phyloP scores from a whole-genome alignment of 1,284 basidiomycete genomes.

The Pholiota adiposa region DNA sequence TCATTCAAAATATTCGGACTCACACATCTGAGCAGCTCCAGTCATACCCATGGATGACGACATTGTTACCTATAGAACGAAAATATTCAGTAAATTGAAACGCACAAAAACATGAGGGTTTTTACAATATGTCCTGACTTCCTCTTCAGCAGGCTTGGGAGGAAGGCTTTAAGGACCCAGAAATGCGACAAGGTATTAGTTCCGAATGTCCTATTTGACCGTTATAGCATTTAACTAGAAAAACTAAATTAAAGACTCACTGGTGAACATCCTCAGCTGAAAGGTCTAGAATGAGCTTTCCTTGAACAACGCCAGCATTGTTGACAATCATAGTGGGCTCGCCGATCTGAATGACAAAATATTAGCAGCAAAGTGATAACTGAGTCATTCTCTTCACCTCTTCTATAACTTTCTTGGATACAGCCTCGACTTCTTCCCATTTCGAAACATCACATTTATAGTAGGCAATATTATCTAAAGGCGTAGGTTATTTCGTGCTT shows the following conservation, averaged over 20 bases:
- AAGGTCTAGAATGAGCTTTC: slow-evolving; percentile 84
- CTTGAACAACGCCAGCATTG: slow-evolving; percentile 95
- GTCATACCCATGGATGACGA: slow-evolving; percentile 80
- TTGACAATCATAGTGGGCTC: slow-evolving; percentile 91
- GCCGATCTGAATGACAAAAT: slow-evolving; percentile 64
- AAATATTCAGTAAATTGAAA: slow-evolving; percentile 9
- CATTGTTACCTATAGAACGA: slow-evolving; percentile 65
- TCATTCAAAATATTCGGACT: slow-evolving; percentile 31
- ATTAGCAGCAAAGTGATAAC: slow-evolving; percentile 1
- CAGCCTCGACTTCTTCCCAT: slow-evolving; percentile 77
- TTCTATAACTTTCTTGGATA: slow-evolving; percentile 71
- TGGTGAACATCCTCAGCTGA: slow-evolving; percentile 77
- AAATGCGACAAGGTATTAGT: slow-evolving; percentile 91
- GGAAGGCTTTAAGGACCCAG: slow-evolving; percentile 90
- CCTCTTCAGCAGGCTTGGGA: slow-evolving; percentile 85
- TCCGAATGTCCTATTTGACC: slow-evolving; percentile 78
- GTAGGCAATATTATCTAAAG: slow-evolving; percentile 75
- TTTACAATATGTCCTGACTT: slow-evolving; percentile 85
- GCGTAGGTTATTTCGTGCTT: slow-evolving; percentile 1
- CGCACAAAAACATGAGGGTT: neutral
- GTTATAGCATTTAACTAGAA: neutral
- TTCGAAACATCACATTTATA: slow-evolving; percentile 92
- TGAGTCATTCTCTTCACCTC: slow-evolving; percentile 55
- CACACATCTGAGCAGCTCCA: slow-evolving; percentile 82
- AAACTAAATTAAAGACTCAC: slow-evolving; percentile 48